These are phyloP conservation scores for Naganishia sp. DNA, from an alignment of 1,284 basidiomycete species.

Conservation along the genomic window DNA sequence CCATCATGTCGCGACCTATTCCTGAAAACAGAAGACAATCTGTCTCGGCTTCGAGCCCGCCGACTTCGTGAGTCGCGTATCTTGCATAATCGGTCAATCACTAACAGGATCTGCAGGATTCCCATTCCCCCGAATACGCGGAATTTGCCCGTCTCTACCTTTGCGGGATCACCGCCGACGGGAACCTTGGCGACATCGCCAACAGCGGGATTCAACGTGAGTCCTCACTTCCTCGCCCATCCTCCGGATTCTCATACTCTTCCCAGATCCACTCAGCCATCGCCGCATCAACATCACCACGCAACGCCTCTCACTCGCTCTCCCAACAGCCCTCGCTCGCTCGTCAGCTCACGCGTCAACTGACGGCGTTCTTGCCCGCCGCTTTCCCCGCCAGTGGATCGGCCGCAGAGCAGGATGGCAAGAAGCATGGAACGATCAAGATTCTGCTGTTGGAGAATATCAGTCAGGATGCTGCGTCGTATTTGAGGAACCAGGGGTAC, in stretches of 20 bases:
- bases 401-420: constrained; percentile 34
- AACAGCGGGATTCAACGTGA: constrained; percentile 25
- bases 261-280: constrained; percentile 38
- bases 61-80: constrained; percentile 43
- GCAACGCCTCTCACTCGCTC: constrained; percentile 8
- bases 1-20: constrained; percentile 24
- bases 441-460: constrained; percentile 94
- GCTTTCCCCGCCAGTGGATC: constrained; percentile 42
- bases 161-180: constrained; percentile 39
- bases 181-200: constrained; percentile 14
- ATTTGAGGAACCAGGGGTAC: constrained; percentile 82
- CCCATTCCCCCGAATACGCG: constrained; percentile 53
- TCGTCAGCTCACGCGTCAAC: constrained; percentile 39
- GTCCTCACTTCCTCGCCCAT: constrained; percentile 13
- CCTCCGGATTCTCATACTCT: constrained; percentile 33
- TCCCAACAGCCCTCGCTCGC: constrained; percentile 28
- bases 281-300: constrained; percentile 32
- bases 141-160: constrained; percentile 40
- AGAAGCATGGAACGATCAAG: constrained; percentile 61
- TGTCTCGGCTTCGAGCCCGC: constrained; percentile 49
- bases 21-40: constrained; percentile 32
- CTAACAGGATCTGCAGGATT: constrained; percentile 41
- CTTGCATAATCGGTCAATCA: not conserved
- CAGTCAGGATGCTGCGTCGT: constrained; percentile 81
- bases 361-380: constrained; percentile 52